A percentile compares a stretch with the other conserved stretches of the same genome.
Conservation (phyloP, 345 rosid genomes). For the Eucalyptus shirleyi region DNA sequence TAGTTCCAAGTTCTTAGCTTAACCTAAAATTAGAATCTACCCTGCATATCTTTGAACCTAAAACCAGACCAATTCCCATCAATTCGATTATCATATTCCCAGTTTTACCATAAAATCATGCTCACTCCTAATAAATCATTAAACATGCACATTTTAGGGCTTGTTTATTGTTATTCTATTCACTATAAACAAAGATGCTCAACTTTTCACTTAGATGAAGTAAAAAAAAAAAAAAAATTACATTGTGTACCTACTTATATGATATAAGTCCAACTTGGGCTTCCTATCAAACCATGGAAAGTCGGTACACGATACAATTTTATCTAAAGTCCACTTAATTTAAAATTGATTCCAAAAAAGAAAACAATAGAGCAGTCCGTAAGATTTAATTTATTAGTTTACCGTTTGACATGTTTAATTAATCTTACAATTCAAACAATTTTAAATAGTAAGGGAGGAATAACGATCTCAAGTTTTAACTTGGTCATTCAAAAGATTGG, state of each 20-base stretch:
- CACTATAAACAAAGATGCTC: neutral
- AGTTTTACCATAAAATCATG: no score
- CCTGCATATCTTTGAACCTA: fast-evolving
- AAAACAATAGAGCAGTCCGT: neutral
- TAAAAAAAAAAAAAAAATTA: neutral
- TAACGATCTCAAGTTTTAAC: neutral
- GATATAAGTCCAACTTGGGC: no score
- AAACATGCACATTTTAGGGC: neutral
- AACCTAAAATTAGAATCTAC: no score
- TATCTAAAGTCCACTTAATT: neutral
- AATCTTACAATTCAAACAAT: neutral
- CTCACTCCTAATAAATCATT: neutral
- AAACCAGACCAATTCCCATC: fast-evolving
- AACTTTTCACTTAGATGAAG: neutral
- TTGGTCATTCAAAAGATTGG: neutral
- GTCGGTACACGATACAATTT: no score
- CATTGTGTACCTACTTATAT: no score
- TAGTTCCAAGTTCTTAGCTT: no score
- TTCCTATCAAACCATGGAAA: no score
- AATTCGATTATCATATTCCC: fast-evolving
- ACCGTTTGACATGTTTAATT: neutral
- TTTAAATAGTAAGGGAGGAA: neutral
- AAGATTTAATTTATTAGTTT: neutral
- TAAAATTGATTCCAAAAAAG: neutral
- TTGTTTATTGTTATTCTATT: neutral